Percentiles rank a stretch among this genome's conserved stretches.
Evolutionary conservation across 371 early-diverging fungal species (phyloP).

Genomic region (Lichtheimia ramosa): DNA sequence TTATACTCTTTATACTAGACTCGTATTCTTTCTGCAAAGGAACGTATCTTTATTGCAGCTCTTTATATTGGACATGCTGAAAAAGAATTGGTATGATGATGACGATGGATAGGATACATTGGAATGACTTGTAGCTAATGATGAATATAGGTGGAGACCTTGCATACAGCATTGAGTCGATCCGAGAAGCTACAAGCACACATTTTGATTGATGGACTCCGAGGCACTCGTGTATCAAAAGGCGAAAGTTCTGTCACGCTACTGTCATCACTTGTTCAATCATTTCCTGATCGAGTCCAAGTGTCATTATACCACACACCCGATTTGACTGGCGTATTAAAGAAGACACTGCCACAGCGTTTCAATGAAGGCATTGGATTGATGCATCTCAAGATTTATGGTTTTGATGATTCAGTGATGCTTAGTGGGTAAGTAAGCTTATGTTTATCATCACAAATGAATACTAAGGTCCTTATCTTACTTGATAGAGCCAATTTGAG

Average conservation of each 20-base stretch:
- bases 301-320: slow-evolving; percentile 87
- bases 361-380: slow-evolving; percentile 93
- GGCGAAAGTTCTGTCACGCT: slow-evolving; percentile 67
- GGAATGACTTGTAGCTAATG: too few species aligned
- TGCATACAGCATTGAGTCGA: slow-evolving; percentile 56
- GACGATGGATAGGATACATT: not conserved
- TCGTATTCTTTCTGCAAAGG: slow-evolving; percentile 65
- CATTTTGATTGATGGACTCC: slow-evolving; percentile 83
- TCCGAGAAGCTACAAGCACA: slow-evolving; percentile 59
- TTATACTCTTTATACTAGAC: slow-evolving; percentile 26
- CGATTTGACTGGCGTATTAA: slow-evolving; percentile 71
- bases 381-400: slow-evolving; percentile 92
- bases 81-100: slow-evolving; percentile 64
- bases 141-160: slow-evolving; percentile 52
- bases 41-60: slow-evolving; percentile 80
- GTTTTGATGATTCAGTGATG: slow-evolving; percentile 86
- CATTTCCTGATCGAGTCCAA: slow-evolving; percentile 66
- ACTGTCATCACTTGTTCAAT: slow-evolving; percentile 66
- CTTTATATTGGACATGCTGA: slow-evolving; percentile 88
- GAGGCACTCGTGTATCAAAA: slow-evolving; percentile 76
- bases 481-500: slow-evolving; percentile 89
- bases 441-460: not conserved
- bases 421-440: slow-evolving; percentile 75
- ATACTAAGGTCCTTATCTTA: not conserved
- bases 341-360: slow-evolving; percentile 75